Conservation (phyloP, 768 basidiomycete genomes). For the Peribolospora kevripleyi region DNA sequence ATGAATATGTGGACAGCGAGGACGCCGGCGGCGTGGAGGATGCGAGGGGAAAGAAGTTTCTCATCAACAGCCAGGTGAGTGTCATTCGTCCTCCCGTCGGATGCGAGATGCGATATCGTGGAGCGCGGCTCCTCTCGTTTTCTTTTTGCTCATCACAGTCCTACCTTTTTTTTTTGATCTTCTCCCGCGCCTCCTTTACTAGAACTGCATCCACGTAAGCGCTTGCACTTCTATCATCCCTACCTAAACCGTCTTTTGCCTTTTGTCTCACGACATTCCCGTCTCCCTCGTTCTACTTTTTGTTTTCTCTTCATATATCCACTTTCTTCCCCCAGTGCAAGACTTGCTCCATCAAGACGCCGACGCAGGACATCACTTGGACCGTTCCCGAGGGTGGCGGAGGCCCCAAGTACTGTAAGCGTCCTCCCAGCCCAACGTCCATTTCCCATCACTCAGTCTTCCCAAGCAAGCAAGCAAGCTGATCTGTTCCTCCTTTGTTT, state of each 20-base stretch:
- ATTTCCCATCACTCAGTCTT: too few relatives aligned
- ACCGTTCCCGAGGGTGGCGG: constrained; percentile 88
- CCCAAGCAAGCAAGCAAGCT: too few relatives aligned
- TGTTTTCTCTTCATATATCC: not conserved
- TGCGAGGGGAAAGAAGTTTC: constrained; percentile 48
- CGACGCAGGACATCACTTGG: constrained; percentile 93
- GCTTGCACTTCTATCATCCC: too few relatives aligned
- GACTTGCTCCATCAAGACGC: constrained; percentile 93
- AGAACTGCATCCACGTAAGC: constrained; percentile 19
- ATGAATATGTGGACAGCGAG: constrained; percentile 73
- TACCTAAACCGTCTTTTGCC: too few relatives aligned
- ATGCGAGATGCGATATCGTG: not conserved
- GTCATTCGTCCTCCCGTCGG: constrained; percentile 1
- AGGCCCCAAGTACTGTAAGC: constrained; percentile 81
- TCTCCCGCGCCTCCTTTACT: not conserved
- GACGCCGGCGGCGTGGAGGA: constrained; percentile 33
- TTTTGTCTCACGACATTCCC: too few relatives aligned
- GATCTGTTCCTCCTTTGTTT: too few relatives aligned
- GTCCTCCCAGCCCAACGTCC: not conserved
- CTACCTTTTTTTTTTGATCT: not conserved
- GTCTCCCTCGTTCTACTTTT: too few relatives aligned
- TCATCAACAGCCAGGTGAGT: constrained; percentile 78
- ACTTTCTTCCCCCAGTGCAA: constrained; percentile 20
- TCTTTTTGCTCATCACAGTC: not conserved
- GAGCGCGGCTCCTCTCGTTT: constrained; percentile 8